Conservation (phyloP, 805 yeast species). For the Citeromyces nyonsensis region DNA sequence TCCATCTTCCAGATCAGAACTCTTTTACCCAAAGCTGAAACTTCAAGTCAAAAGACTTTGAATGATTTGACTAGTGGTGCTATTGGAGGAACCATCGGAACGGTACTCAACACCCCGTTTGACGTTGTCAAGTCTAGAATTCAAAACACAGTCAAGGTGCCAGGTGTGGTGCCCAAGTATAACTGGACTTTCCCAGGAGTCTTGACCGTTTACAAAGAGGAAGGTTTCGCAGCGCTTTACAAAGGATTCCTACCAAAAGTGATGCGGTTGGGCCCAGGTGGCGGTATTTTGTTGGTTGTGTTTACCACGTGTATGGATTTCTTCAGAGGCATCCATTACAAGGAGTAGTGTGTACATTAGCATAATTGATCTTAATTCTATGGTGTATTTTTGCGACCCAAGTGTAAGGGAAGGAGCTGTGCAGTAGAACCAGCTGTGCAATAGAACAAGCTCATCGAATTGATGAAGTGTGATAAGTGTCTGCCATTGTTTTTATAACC, state of each 20-base stretch:
- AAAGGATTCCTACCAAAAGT: constrained; percentile 97
- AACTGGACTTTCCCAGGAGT: constrained; percentile 86
- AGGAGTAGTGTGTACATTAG: no score
- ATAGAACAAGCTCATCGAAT: no score
- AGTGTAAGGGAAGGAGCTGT: no score
- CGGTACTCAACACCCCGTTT: constrained; percentile 89
- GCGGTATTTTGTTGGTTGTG: constrained; percentile 95
- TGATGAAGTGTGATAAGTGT: no score
- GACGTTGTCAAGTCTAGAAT: constrained; percentile 96
- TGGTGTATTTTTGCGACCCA: no score
- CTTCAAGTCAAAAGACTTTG: constrained; percentile 57
- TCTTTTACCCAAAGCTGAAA: constrained; percentile 64
- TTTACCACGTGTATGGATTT: constrained; percentile 91
- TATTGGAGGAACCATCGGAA: constrained; percentile 95
- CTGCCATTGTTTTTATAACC: no score
- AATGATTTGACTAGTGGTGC: constrained; percentile 88
- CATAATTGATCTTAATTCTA: no score
- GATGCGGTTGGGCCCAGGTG: constrained; percentile 96
- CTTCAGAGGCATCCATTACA: constrained; percentile 46
- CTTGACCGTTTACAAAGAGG: constrained; percentile 64
- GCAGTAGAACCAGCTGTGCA: no score
- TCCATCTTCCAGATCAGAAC: constrained; percentile 76
- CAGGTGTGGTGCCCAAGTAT: constrained; percentile 76
- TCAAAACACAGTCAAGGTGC: constrained; percentile 51
- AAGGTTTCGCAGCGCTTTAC: constrained; percentile 83